Conservation (phyloP, 495 filamentous ascomycete species). For the Hypoxylon fuscum region DNA sequence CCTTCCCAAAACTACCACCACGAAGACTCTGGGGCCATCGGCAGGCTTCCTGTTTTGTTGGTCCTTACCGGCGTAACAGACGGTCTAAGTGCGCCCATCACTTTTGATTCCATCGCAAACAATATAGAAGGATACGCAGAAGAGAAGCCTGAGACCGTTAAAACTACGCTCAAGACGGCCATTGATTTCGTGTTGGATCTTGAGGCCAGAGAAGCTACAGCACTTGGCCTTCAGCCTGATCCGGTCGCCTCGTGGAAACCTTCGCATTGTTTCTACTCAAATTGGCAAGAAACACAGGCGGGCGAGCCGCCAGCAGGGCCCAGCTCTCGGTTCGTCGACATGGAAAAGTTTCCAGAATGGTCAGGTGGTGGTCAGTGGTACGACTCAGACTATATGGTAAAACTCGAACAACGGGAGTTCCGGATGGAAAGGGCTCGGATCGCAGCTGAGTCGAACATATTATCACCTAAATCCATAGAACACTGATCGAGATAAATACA, state of each 20-base stretch:
- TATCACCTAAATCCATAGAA: no score
- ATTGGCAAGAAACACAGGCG: background rate
- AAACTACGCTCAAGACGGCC: conserved; percentile 17
- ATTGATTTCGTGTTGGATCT: conserved; percentile 19
- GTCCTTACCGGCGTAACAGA: conserved; percentile 37
- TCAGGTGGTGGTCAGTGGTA: no score
- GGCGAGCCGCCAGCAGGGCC: conserved; percentile 9
- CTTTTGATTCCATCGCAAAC: conserved; percentile 36
- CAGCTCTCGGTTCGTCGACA: conserved; percentile 24
- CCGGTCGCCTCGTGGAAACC: conserved; percentile 8
- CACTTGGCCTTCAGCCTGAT: conserved; percentile 14
- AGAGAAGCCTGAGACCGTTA: background rate
- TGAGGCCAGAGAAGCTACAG: conserved; percentile 17
- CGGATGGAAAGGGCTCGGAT: no score
- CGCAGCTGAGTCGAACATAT: no score
- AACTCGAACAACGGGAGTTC: no score
- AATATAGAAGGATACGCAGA: conserved; percentile 8
- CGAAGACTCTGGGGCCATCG: conserved; percentile 13
- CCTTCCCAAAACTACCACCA: conserved; percentile 9
- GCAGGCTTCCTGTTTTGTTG: conserved; percentile 28
- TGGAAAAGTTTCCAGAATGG: conserved; percentile 14
- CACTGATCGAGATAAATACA: no score
- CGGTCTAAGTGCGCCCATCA: conserved; percentile 41
- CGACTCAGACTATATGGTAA: no score
- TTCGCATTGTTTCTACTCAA: no score